Percentiles rank a stretch among this genome's conserved stretches.
Evolutionary conservation across 257 asterid genomes (phyloP).

Genomic region (Solanum medicagineum): DNA sequence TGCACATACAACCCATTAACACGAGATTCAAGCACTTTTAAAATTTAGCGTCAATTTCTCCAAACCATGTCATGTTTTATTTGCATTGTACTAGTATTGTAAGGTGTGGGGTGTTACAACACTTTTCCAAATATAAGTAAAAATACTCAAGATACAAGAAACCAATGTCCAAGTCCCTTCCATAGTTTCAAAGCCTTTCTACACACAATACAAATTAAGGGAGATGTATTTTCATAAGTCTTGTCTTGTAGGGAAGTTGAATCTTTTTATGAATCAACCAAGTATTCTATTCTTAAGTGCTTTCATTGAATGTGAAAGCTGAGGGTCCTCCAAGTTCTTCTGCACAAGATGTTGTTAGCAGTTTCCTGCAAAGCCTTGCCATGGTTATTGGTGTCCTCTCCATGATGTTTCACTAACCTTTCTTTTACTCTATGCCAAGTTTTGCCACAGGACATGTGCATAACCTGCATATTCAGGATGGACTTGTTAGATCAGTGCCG

Average conservation of each 20-base stretch:
- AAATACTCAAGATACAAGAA: background rate
- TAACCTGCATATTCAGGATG: constrained; percentile 21
- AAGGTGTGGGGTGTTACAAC: too few relatives aligned
- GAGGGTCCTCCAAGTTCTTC: background rate
- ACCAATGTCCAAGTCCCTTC: constrained; percentile 16
- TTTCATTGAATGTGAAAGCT: constrained; percentile 7
- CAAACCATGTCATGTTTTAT: too few relatives aligned
- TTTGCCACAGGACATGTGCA: constrained; percentile 11
- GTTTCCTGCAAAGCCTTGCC: constrained; percentile 57
- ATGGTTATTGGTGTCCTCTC: constrained; percentile 61
- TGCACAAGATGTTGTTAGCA: constrained; percentile 20
- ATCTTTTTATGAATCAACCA: constrained; percentile 6
- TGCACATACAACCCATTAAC: too few relatives aligned
- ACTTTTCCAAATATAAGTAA: background rate
- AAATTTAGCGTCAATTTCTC: too few relatives aligned
- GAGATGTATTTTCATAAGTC: background rate
- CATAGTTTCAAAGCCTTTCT: background rate
- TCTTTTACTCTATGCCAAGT: constrained; percentile 72
- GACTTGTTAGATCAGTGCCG: constrained; percentile 20
- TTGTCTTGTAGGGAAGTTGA: background rate
- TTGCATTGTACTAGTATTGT: too few relatives aligned
- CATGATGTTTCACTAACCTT: constrained; percentile 55
- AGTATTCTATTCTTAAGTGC: constrained; percentile 6
- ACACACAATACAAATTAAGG: background rate
- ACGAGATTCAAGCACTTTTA: too few relatives aligned